These are phyloP conservation scores for Perilla frutescens DNA, from an alignment of 257 asterid species.

Conservation along the genomic window DNA sequence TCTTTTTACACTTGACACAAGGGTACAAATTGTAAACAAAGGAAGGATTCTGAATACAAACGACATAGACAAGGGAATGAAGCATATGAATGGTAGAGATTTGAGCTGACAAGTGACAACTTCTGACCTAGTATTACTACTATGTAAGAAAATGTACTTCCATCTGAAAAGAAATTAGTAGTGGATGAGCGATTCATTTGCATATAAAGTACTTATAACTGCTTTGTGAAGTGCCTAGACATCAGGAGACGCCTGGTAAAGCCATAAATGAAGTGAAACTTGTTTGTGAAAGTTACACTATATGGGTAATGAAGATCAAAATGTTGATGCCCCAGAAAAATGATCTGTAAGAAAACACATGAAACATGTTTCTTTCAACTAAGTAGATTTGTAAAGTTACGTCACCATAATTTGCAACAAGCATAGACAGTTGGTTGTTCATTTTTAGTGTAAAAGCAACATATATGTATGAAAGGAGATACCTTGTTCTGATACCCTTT, in stretches of 20 bases:
- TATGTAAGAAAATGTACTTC: background rate
- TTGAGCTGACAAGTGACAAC: background rate
- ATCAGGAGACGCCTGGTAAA: background rate
- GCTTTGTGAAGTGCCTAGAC: background rate
- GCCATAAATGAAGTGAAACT: background rate
- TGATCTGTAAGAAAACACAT: background rate
- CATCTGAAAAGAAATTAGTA: background rate
- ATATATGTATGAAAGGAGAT: conserved; percentile 7
- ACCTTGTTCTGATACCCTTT: conserved; percentile 90
- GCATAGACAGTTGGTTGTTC: background rate
- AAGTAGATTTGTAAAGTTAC: background rate
- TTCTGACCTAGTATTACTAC: background rate
- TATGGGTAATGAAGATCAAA: background rate
- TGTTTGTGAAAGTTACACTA: background rate
- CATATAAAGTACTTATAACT: background rate
- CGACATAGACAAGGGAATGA: background rate
- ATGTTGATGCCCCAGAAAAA: background rate
- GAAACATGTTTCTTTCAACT: conserved; percentile 4
- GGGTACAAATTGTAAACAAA: background rate
- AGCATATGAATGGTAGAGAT: background rate
- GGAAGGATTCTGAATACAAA: background rate
- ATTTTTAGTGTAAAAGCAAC: conserved; percentile 1
- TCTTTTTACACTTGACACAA: background rate
- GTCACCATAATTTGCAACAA: background rate
- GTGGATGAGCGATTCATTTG: background rate